These are phyloP conservation scores for Eucalyptus marginata DNA, from an alignment of 345 rosid species.

Conservation along the genomic window DNA sequence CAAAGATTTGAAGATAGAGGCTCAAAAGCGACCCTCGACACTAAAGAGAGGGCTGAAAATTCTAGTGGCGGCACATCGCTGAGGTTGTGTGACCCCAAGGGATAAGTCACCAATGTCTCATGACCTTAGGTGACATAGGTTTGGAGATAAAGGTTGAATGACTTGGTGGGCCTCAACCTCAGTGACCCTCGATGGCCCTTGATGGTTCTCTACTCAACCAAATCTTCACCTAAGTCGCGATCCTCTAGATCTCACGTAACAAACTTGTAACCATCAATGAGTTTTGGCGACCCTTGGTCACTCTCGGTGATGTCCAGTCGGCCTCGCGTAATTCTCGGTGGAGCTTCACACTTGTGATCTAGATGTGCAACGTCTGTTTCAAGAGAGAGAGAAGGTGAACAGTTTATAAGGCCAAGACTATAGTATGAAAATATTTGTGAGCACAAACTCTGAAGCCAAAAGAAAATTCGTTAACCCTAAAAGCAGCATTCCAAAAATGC, in stretches of 20 bases:
- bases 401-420: not conserved
- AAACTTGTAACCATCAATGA: not conserved
- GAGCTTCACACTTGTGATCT: not conserved
- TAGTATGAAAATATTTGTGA: not conserved
- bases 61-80: fast-evolving
- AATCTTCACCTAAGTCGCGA: fast-evolving
- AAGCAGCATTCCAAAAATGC: not conserved
- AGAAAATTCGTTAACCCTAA: not conserved
- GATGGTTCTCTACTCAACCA: fast-evolving
- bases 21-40: not conserved
- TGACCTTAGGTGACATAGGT: not conserved
- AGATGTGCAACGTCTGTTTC: not conserved
- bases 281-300: fast-evolving
- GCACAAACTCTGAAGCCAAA: not conserved
- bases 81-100: not conserved
- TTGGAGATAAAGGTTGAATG: not conserved
- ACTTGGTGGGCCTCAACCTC: not conserved
- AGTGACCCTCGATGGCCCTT: not conserved
- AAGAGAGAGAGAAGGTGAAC: not conserved
- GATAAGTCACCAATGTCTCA: too few relatives aligned
- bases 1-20: not conserved
- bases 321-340: fast-evolving
- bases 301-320: fast-evolving
- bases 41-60: not conserved
- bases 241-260: not conserved